These are phyloP conservation scores for Ophiosphaerella herpotricha DNA, from an alignment of 2,329 filamentous ascomycete species.

Conservation along the genomic window DNA sequence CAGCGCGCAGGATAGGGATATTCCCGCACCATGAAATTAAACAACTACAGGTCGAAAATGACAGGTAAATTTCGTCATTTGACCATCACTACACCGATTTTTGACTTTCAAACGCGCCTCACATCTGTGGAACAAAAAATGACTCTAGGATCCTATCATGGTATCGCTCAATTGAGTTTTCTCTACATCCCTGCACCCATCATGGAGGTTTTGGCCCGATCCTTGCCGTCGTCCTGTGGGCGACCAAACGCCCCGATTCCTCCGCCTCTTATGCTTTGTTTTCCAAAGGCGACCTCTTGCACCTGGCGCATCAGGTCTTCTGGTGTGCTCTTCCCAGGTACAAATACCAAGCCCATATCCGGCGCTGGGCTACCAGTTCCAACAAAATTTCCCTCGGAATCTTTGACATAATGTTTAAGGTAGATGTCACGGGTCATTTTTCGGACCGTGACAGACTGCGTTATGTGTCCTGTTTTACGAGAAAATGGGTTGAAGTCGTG, in stretches of 20 bases:
- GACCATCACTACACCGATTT: too few relatives aligned
- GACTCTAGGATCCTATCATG: too few relatives aligned
- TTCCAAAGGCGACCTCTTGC: constrained; percentile 28
- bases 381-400: constrained; percentile 32
- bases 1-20: neutral
- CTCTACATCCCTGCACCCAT: neutral
- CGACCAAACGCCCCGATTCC: constrained; percentile 15
- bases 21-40: too few relatives aligned
- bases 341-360: constrained; percentile 35
- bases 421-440: constrained; percentile 31
- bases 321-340: constrained; percentile 31
- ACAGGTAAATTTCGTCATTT: too few relatives aligned
- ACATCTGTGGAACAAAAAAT: too few relatives aligned
- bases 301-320: constrained; percentile 36
- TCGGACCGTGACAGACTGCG: constrained; percentile 8
- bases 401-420: constrained; percentile 36
- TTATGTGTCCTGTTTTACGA: constrained; percentile 7
- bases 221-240: neutral
- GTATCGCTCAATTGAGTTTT: too few relatives aligned
- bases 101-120: too few relatives aligned
- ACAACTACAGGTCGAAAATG: too few relatives aligned
- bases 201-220: neutral
- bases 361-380: constrained; percentile 27
- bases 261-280: constrained; percentile 11
- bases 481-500: constrained; percentile 20